These are phyloP conservation scores for Annulohypoxylon maeteangense DNA, from an alignment of 495 filamentous ascomycete genomes.

Conservation along the genomic window DNA sequence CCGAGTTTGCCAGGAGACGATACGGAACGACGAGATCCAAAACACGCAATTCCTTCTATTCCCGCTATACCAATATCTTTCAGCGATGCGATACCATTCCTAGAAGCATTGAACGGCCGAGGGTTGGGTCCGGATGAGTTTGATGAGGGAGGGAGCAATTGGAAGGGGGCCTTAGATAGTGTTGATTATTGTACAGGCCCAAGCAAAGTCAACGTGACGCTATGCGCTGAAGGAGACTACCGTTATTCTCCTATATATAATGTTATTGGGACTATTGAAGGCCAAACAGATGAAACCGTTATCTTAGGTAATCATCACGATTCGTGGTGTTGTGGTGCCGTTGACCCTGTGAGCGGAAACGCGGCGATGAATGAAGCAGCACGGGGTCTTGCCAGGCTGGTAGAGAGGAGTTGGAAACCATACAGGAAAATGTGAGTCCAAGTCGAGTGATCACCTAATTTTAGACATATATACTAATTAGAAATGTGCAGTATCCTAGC, in stretches of 20 bases:
- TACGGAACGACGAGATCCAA: conserved; percentile 70
- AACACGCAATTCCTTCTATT: conserved; percentile 73
- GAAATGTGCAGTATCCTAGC: conserved; percentile 67
- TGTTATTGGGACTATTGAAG: conserved; percentile 85
- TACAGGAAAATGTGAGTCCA: conserved; percentile 69
- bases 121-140: conserved; percentile 52
- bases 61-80: conserved; percentile 87
- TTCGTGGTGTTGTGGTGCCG: conserved; percentile 66
- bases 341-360: conserved; percentile 65
- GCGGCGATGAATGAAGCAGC: conserved; percentile 74
- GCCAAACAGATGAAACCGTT: conserved; percentile 75
- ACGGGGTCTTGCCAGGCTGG: conserved; percentile 74
- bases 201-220: conserved; percentile 67
- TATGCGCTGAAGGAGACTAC: conserved; percentile 81
- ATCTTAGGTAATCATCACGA: conserved; percentile 87
- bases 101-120: conserved; percentile 80
- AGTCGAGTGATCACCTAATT: not conserved
- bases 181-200: conserved; percentile 84
- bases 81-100: conserved; percentile 75
- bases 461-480: not conserved
- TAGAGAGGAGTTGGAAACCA: conserved; percentile 79
- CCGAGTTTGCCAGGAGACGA: conserved; percentile 75
- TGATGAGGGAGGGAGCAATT: conserved; percentile 40
- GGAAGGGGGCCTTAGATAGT: conserved; percentile 72
- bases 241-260: conserved; percentile 73